Base-by-base conservation (phyloP, 176 grass and related monocot genomes). In the Typha latifolia region DNA sequence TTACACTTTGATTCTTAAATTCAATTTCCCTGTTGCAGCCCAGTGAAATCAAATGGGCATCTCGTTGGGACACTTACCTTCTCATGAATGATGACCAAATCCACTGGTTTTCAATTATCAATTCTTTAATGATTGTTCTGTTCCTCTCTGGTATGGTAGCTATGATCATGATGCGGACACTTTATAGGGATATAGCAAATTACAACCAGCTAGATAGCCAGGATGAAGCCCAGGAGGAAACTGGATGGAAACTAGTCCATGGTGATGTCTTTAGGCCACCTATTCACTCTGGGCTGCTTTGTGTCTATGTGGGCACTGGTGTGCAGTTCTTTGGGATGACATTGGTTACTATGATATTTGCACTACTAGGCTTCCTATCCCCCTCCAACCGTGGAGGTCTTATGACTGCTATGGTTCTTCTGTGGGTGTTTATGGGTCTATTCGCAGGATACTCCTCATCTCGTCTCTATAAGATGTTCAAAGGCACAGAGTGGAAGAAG, bases 61-160 rank as follows among this genome's bases (percentile, higher is more conserved):
- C 80, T 1, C 67, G 80, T 63, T 83, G 80, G 80, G 80, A 82
- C 47, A 82, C 79, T 9, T 82, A 82, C 57, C 79, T 82, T 15
- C 66, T 82, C 49, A 76, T 82, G 79, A 82, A 69, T 13, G 79
- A 82, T 12, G 79, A 82, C 32, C 79, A 82, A 49, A 82, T 82
- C 59, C 80, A 83, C 69, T 83, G 80, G 80, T 83, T 83, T 66
- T 83, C 80, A 6, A 83, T 83, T 21, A 78, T 83, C 61, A 83
- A 83, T 61, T 83, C 80, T 32, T 64, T 83, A 32, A 83, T 83
- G 80, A 83, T 83, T 47, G 80, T 83, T 32, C 80, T 83, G 12
- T 83, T 83, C 52, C 69, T 83, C 19, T 83, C 80, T 14, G 80
- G 80, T 63, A 83, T 83, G 80, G 74, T 83, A 14, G 80, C 74